Evolutionary conservation across 148 eudicot species (phyloP).

Genomic region (Camellia lanceoleosa): DNA sequence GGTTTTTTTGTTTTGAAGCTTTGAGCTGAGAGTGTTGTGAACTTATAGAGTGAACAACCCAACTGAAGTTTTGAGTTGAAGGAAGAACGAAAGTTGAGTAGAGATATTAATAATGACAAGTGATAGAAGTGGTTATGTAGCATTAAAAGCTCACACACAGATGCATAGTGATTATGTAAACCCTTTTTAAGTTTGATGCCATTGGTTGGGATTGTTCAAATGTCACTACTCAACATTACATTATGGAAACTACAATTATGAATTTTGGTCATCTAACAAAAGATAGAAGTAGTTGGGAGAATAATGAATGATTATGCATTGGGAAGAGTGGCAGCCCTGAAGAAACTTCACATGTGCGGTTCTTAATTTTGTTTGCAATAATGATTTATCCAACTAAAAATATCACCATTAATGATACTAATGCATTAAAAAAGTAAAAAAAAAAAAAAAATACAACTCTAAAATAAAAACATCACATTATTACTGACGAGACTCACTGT

Average conservation of each 20-base stretch:
- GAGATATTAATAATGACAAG: not conserved
- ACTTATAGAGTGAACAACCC: constrained; percentile 2
- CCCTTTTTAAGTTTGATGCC: no score
- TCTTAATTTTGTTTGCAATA: constrained; percentile 7
- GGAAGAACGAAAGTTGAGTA: constrained; percentile 12
- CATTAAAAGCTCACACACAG: constrained; percentile 1
- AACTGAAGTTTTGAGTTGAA: not conserved
- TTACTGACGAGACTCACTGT: no score
- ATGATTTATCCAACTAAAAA: no score
- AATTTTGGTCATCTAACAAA: not conserved
- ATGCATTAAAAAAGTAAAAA: no score
- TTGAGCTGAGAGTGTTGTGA: not conserved
- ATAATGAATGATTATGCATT: constrained; percentile 12
- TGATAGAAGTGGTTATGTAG: constrained; percentile 12
- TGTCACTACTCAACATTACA: no score
- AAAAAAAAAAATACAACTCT: no score
- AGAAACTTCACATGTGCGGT: not conserved
- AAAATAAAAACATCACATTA: no score
- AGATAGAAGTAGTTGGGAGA: constrained; percentile 18
- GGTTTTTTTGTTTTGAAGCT: not conserved
- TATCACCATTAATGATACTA: no score
- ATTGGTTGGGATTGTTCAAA: no score
- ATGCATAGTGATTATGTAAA: no score
- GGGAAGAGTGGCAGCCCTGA: constrained; percentile 12
- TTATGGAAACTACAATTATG: not conserved